phyloP scores from a whole-genome alignment of 176 grass and related monocot genomes.

The Oryza brachyantha region DNA sequence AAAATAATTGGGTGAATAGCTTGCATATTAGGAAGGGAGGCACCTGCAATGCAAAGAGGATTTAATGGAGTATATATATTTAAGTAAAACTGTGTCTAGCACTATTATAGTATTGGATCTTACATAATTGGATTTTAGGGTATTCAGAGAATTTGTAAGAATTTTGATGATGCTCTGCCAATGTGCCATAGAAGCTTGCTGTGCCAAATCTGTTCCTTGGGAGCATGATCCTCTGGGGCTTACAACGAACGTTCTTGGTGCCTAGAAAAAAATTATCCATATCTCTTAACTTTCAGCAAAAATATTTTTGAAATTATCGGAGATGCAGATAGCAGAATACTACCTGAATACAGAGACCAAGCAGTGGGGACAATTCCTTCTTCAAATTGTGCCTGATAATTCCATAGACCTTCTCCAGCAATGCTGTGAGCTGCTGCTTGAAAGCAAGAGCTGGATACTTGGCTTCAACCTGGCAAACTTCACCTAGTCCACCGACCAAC shows the following conservation, averaged over 20 bases:
- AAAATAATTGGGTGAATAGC: conserved; percentile 63
- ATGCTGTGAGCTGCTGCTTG: conserved; percentile 66
- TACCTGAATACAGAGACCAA: conserved; percentile 70
- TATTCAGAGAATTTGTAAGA: conserved; percentile 46
- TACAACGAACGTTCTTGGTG: conserved; percentile 48
- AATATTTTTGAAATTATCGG: not conserved
- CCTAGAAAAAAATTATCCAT: conserved; percentile 23
- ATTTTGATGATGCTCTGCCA: conserved; percentile 68
- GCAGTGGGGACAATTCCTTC: conserved; percentile 65
- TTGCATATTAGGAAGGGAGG: conserved; percentile 60
- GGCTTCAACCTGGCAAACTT: conserved; percentile 62
- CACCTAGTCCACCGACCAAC: conserved; percentile 35
- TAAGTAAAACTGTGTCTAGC: not conserved
- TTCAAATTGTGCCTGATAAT: conserved; percentile 66
- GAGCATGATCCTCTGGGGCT: conserved; percentile 45
- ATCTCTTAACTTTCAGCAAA: not conserved
- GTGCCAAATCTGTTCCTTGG: conserved; percentile 50
- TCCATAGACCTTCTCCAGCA: conserved; percentile 77
- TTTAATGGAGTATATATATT: not conserved
- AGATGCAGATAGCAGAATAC: not conserved
- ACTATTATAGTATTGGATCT: not conserved
- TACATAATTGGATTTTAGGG: conserved; percentile 56
- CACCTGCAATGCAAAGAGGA: conserved; percentile 25
- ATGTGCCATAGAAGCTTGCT: conserved; percentile 54
- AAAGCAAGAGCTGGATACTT: conserved; percentile 72